A percentile compares a stretch with the other conserved stretches of the same genome.
Evolutionary conservation across 208 protist species (phyloP).

Genomic region (Trypanosomatidae sp.): DNA sequence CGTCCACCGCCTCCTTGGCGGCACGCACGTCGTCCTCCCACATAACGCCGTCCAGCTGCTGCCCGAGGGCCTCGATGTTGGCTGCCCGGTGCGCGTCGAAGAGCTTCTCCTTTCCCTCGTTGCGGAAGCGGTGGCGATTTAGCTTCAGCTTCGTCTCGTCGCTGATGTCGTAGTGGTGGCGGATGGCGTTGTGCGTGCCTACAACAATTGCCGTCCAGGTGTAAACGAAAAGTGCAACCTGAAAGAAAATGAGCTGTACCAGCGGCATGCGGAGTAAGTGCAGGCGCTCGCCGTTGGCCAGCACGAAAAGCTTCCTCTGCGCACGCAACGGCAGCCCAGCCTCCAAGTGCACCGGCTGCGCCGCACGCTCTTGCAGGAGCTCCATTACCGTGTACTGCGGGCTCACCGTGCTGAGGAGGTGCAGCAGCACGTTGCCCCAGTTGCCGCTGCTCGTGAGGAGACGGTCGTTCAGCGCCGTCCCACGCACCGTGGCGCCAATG

Average conservation of each 20-base stretch:
- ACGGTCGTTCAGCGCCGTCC: conserved; percentile 21
- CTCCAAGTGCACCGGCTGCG: background rate
- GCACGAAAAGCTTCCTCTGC: background rate
- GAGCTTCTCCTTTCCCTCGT: conserved; percentile 47
- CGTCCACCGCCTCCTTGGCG: conserved; percentile 80
- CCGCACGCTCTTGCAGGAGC: background rate
- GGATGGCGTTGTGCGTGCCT: conserved; percentile 67
- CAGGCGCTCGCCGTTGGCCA: conserved; percentile 10
- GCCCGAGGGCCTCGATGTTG: conserved; percentile 64
- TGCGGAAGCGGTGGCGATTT: conserved; percentile 57
- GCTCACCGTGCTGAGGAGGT: conserved; percentile 50
- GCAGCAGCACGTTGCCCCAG: conserved; percentile 55
- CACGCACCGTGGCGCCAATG: conserved; percentile 51
- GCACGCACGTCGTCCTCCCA: conserved; percentile 77
- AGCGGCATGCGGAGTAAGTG: conserved; percentile 29
- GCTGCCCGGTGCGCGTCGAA: conserved; percentile 67
- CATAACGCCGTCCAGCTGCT: conserved; percentile 72
- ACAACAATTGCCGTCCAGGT: conserved; percentile 49
- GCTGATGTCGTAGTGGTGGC: conserved; percentile 75
- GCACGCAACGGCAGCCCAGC: conserved; percentile 6
- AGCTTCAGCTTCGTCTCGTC: conserved; percentile 72
- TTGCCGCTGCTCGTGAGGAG: conserved; percentile 50
- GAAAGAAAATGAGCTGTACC: conserved; percentile 42
- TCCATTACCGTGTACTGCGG: conserved; percentile 52
- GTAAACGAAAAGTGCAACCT: conserved; percentile 42